These are phyloP conservation scores for Alnus rubra DNA, from an alignment of 306 rosid genomes.

Conservation along the genomic window DNA sequence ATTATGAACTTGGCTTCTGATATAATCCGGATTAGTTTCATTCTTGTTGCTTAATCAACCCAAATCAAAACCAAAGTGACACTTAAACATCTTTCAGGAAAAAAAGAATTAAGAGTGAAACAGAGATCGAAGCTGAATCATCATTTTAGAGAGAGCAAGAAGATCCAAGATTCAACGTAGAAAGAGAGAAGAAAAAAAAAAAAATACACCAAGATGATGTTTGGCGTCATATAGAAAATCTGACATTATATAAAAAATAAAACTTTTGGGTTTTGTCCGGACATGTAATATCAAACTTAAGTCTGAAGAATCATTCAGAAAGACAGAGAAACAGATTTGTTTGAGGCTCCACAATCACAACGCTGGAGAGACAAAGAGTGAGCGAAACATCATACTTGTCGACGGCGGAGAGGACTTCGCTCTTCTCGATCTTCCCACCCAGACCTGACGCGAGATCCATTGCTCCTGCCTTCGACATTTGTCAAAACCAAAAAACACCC, in stretches of 20 bases:
- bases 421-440: slow-evolving; percentile 83
- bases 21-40: neutral
- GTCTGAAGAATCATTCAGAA: too few relatives aligned
- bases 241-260: too few relatives aligned
- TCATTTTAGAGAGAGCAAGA: slow-evolving; percentile 9
- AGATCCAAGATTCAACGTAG: neutral
- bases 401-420: slow-evolving; percentile 71
- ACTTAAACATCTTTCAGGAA: neutral
- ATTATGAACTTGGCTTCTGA: too few relatives aligned
- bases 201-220: neutral
- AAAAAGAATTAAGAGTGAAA: neutral
- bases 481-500: slow-evolving; percentile 17
- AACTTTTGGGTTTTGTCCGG: too few relatives aligned
- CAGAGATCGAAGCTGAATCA: neutral
- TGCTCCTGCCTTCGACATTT: slow-evolving; percentile 53
- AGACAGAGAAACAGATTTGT: too few relatives aligned
- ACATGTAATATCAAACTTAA: too few relatives aligned
- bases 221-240: too few relatives aligned
- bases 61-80: neutral
- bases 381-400: slow-evolving; percentile 44
- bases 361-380: neutral
- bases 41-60: neutral
- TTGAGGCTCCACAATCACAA: neutral
- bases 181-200: too few relatives aligned
- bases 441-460: slow-evolving; percentile 87